A percentile compares a stretch with the other conserved stretches of the same genome.
phyloP scores from a whole-genome alignment of 768 basidiomycete genomes.

The Termitomyces sp. region DNA sequence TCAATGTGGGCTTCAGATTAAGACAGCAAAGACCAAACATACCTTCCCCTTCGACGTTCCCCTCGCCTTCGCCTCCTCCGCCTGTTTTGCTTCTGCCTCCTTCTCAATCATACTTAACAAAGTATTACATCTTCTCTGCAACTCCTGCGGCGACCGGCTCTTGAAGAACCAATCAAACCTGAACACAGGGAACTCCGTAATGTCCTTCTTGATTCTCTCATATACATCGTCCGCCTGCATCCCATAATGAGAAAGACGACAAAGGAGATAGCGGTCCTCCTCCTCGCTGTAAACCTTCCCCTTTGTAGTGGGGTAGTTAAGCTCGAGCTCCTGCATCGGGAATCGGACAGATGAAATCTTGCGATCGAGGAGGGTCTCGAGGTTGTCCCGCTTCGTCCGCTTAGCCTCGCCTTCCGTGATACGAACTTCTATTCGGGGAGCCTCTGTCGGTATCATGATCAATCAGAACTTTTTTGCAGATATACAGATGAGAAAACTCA shows the following conservation, averaged over 20 bases:
- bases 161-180: conserved; percentile 99
- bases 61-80: conserved; percentile 63
- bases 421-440: conserved; percentile 75
- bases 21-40: conserved; percentile 12
- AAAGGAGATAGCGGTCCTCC: conserved; percentile 93
- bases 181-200: conserved; percentile 95
- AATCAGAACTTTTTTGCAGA: background rate
- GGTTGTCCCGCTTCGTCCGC: conserved; percentile 79
- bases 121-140: conserved; percentile 85
- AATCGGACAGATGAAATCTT: conserved; percentile 82
- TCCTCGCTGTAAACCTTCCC: conserved; percentile 97
- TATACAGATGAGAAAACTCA: conserved; percentile 21
- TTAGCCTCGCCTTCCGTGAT: conserved; percentile 88
- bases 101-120: conserved; percentile 88
- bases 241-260: conserved; percentile 85
- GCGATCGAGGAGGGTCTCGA: conserved; percentile 69
- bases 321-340: conserved; percentile 96
- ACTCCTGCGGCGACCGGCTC: conserved; percentile 84
- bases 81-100: conserved; percentile 68
- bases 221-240: conserved; percentile 87
- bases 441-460: conserved; percentile 41
- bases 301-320: conserved; percentile 93
- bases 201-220: conserved; percentile 93
- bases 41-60: conserved; percentile 61
- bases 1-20: background rate